Conservation (phyloP, 1,139 yeast species). For the Scheffersomyces stambukii region DNA sequence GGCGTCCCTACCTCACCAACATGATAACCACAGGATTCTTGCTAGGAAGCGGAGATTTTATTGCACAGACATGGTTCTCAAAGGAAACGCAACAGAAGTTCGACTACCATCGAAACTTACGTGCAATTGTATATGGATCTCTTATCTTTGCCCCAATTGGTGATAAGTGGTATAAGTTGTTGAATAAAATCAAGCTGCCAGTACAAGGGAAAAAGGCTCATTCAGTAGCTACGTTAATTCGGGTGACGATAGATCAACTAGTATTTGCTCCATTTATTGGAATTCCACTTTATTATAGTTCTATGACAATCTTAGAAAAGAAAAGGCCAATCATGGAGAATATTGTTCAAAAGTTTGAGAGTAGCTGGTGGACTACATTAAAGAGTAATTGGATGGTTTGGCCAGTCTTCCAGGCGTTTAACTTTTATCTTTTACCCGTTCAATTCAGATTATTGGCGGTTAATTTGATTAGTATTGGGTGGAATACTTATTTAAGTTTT, state of each 20-base stretch:
- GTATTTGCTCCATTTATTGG: slow-evolving; percentile 71
- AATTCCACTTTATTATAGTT: slow-evolving; percentile 62
- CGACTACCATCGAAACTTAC: slow-evolving; percentile 26
- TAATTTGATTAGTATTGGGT: slow-evolving; percentile 68
- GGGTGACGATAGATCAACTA: slow-evolving; percentile 70
- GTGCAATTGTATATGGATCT: slow-evolving; percentile 36
- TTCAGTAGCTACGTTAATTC: slow-evolving; percentile 24
- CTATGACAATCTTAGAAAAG: slow-evolving; percentile 64
- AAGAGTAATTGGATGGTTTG: slow-evolving; percentile 77
- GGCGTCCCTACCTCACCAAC: slow-evolving; percentile 33
- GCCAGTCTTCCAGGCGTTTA: slow-evolving; percentile 76
- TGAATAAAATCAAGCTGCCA: slow-evolving; percentile 18
- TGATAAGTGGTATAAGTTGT: slow-evolving; percentile 35
- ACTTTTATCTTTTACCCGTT: slow-evolving; percentile 70
- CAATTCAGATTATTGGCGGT: slow-evolving; percentile 65
- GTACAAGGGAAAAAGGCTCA: slow-evolving; percentile 10
- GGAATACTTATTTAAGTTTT: slow-evolving; percentile 79
- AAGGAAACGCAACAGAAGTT: slow-evolving; percentile 14
- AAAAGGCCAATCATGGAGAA: slow-evolving; percentile 20
- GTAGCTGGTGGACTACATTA: slow-evolving; percentile 59
- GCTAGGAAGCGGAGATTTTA: slow-evolving; percentile 38
- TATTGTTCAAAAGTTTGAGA: slow-evolving; percentile 34
- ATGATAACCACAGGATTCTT: slow-evolving; percentile 36
- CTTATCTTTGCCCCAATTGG: slow-evolving; percentile 41
- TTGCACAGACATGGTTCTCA: slow-evolving; percentile 34